A percentile compares a stretch with the other conserved stretches of the same genome.
These are phyloP conservation scores for Neoarthrinium moseri DNA, from an alignment of 2,329 filamentous ascomycete genomes.

Conservation along the genomic window DNA sequence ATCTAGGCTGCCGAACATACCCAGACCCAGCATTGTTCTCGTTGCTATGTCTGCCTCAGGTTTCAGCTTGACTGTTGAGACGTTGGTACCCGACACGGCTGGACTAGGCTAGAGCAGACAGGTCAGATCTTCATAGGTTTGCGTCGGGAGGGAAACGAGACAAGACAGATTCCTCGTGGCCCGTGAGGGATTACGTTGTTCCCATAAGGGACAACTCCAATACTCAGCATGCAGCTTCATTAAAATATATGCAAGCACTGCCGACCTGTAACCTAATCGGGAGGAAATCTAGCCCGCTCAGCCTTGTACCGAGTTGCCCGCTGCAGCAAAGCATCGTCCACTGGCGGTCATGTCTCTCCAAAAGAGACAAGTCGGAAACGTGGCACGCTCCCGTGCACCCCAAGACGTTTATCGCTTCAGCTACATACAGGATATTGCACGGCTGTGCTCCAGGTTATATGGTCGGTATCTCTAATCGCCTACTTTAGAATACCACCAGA, in stretches of 20 bases:
- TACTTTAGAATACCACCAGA: too few species aligned
- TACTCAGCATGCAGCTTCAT: too few species aligned
- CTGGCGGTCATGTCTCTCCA: neutral
- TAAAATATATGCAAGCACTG: constrained; percentile 6
- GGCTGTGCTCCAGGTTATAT: neutral
- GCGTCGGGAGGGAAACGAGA: too few species aligned
- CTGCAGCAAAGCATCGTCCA: neutral
- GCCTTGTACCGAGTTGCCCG: neutral
- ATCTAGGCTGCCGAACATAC: neutral
- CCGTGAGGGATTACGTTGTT: too few species aligned
- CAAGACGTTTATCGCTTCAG: constrained; percentile 4
- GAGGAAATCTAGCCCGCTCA: constrained; percentile 1
- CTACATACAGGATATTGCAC: neutral
- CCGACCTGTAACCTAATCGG: neutral
- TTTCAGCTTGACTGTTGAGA: neutral
- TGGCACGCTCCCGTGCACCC: constrained; percentile 9
- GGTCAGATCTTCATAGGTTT: too few species aligned
- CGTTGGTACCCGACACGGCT: constrained; percentile 1
- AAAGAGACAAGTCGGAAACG: constrained; percentile 2
- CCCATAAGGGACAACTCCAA: too few species aligned
- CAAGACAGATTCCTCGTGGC: too few species aligned
- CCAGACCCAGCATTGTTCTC: neutral
- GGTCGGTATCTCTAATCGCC: neutral
- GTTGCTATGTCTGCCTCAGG: neutral
- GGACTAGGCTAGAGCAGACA: too few species aligned